These are phyloP conservation scores for Hirsutella rhossiliensis DNA, from an alignment of 2,329 filamentous ascomycete genomes.

Conservation along the genomic window DNA sequence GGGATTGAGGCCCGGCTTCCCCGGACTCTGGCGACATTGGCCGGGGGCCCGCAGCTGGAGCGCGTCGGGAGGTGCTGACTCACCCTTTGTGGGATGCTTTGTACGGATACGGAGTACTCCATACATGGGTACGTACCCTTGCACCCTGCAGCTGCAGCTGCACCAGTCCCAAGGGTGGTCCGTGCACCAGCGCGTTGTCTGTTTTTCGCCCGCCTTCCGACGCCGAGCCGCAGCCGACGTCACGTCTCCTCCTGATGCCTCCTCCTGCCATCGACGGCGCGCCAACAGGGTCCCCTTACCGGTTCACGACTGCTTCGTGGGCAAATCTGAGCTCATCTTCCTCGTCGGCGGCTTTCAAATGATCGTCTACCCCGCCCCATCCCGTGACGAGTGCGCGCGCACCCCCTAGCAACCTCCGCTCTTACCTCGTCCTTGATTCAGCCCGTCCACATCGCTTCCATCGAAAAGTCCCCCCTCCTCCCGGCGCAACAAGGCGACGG, in stretches of 20 bases:
- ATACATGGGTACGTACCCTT: background rate
- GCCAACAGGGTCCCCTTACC: conserved; percentile 8
- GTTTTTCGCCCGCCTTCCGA: conserved; percentile 21
- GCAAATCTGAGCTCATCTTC: conserved; percentile 3
- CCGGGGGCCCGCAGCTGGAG: no score
- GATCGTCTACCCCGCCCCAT: conserved; percentile 12
- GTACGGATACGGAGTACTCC: no score
- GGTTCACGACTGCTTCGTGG: background rate
- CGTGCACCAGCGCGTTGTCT: conserved; percentile 26
- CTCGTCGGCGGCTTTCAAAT: conserved; percentile 9
- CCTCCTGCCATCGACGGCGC: conserved; percentile 14
- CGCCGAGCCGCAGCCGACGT: conserved; percentile 20
- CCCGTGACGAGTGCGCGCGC: conserved; percentile 19
- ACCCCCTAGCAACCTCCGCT: conserved; percentile 10
- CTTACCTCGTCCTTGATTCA: conserved; percentile 7
- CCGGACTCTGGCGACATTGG: no score
- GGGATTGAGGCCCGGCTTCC: no score
- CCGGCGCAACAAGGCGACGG: background rate
- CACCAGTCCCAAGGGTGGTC: background rate
- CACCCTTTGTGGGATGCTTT: no score
- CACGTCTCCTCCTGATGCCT: conserved; percentile 19
- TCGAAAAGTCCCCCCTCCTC: background rate
- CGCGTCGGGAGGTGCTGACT: no score
- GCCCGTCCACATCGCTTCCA: conserved; percentile 3
- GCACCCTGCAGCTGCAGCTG: no score